Conservation (phyloP, 208 protist genomes). For the Tetramitus jugosus region DNA sequence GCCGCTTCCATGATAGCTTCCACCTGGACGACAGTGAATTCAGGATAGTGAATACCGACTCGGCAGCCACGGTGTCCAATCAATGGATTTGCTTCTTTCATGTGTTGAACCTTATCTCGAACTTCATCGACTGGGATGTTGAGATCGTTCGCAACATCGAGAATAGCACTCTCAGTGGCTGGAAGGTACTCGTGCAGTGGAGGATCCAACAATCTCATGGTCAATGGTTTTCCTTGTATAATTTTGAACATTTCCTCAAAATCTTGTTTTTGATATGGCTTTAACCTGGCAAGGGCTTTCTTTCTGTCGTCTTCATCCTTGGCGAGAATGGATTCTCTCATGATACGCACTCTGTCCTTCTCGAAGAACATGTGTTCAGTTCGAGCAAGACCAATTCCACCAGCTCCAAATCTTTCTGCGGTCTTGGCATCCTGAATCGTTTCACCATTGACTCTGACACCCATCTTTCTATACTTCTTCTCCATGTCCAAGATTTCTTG, state of each 20-base stretch:
- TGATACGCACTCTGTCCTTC: slow-evolving; percentile 58
- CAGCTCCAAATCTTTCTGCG: slow-evolving; percentile 71
- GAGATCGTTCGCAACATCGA: slow-evolving; percentile 59
- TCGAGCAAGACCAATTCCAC: slow-evolving; percentile 82
- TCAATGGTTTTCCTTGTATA: slow-evolving; percentile 74
- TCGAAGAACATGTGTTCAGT: slow-evolving; percentile 95
- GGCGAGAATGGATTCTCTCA: slow-evolving; percentile 85
- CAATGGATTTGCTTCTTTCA: slow-evolving; percentile 88
- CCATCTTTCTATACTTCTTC: slow-evolving; percentile 58
- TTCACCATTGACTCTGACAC: slow-evolving; percentile 79
- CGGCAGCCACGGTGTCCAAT: slow-evolving; percentile 82
- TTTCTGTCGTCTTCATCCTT: slow-evolving; percentile 56
- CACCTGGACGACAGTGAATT: slow-evolving; percentile 89
- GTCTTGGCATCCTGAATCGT: slow-evolving; percentile 60
- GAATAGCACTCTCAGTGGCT: slow-evolving; percentile 52
- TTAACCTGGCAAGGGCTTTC: slow-evolving; percentile 64
- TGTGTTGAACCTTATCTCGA: slow-evolving; percentile 54
- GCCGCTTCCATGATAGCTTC: slow-evolving; percentile 82
- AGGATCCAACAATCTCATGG: slow-evolving; percentile 84
- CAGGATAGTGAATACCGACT: slow-evolving; percentile 77
- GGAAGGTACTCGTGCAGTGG: slow-evolving; percentile 91
- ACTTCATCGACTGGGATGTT: slow-evolving; percentile 54
- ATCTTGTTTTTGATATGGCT: slow-evolving; percentile 72
- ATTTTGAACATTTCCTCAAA: slow-evolving; percentile 76
- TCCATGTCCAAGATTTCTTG: slow-evolving; percentile 62